Percentiles rank a stretch among this genome's conserved stretches.
phyloP scores from a whole-genome alignment of 108 stramenopile genomes.

The Cyclotella kingstonii region DNA sequence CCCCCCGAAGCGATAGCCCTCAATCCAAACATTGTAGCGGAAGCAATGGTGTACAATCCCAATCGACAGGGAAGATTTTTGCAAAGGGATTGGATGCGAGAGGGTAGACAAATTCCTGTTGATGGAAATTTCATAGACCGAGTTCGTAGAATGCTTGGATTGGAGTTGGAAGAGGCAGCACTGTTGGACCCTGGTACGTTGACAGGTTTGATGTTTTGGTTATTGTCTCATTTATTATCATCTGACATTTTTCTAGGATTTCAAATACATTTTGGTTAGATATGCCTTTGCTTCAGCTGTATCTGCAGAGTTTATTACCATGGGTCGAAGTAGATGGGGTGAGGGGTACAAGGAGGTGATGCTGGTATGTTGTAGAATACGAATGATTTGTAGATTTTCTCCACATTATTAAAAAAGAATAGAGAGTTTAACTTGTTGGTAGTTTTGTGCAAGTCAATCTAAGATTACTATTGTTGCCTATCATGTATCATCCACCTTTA shows the following conservation, averaged over 20 bases:
- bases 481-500: too few species aligned
- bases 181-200: slow-evolving; percentile 60
- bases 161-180: slow-evolving; percentile 13
- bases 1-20: slow-evolving; percentile 78
- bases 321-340: slow-evolving; percentile 85
- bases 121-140: slow-evolving; percentile 10
- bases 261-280: too few species aligned
- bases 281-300: slow-evolving; percentile 70
- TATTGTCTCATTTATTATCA: too few species aligned
- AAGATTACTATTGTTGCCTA: too few species aligned
- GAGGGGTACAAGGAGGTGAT: slow-evolving; percentile 42
- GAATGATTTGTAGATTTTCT: neutral
- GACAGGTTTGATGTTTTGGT: too few species aligned
- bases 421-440: too few species aligned
- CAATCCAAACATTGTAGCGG: slow-evolving; percentile 65
- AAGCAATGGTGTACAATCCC: slow-evolving; percentile 63
- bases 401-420: too few species aligned
- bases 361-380: neutral
- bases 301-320: slow-evolving; percentile 69
- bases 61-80: slow-evolving; percentile 65
- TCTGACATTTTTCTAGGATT: too few species aligned
- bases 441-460: too few species aligned
- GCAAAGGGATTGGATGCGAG: slow-evolving; percentile 30
- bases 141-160: slow-evolving; percentile 20
- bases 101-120: slow-evolving; percentile 11